phyloP scores from a whole-genome alignment of 306 rosid species.

The Rosa persica region DNA sequence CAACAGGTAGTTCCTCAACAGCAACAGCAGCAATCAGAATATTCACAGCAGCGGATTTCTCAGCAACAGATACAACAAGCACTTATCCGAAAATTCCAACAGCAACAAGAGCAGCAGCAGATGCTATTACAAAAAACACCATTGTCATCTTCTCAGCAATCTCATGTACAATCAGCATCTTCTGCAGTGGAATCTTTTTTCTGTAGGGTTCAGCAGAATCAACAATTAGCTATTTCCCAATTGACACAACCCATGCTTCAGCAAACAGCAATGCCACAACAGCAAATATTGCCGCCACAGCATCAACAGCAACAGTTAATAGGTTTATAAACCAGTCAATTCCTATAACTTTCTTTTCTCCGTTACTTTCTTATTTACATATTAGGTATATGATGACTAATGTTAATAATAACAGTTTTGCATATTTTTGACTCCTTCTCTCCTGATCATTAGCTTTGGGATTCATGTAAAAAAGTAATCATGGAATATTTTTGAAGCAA shows the following conservation, averaged over 20 bases:
- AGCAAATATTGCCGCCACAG: constrained; percentile 50
- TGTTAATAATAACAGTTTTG: neutral
- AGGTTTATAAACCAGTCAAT: constrained; percentile 53
- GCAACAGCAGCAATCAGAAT: constrained; percentile 67
- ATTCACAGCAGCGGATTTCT: constrained; percentile 47
- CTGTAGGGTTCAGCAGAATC: constrained; percentile 60
- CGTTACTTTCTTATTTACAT: neutral
- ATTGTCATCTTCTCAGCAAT: constrained; percentile 74
- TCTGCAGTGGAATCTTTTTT: constrained; percentile 47
- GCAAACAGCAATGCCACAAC: constrained; percentile 66
- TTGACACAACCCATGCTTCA: constrained; percentile 67
- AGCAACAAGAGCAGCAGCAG: constrained; percentile 53
- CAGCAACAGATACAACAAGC: constrained; percentile 55
- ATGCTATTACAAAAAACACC: constrained; percentile 65
- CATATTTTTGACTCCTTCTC: neutral
- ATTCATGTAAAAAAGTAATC: neutral
- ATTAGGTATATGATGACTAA: neutral
- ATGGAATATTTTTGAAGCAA: neutral
- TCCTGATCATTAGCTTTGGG: neutral
- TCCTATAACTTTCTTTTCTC: neutral
- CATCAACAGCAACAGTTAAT: constrained; percentile 41
- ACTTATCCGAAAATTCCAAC: constrained; percentile 56
- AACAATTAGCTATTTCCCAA: constrained; percentile 63
- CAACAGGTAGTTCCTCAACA: constrained; percentile 70
- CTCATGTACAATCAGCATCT: constrained; percentile 51